Percentiles rank a stretch among this genome's conserved stretches.
Conservation (phyloP, 2,329 filamentous ascomycete genomes). For the Fusarium odoratissimum region DNA sequence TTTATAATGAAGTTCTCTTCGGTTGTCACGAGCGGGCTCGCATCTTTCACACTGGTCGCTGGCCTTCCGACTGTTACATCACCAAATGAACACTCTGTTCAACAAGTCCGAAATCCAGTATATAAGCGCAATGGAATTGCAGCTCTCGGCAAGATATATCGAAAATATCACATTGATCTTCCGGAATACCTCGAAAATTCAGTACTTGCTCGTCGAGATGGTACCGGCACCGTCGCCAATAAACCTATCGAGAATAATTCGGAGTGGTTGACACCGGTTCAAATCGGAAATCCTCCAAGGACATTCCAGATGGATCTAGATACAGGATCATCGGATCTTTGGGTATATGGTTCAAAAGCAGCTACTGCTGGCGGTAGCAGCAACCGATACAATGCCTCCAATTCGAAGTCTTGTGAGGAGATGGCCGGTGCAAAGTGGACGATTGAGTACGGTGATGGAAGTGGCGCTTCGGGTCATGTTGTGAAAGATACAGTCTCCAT, state of each 20-base stretch:
- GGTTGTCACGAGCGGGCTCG: constrained; percentile 26
- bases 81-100: constrained; percentile 38
- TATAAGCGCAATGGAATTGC: constrained; percentile 50
- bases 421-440: constrained; percentile 54
- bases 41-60: constrained; percentile 14
- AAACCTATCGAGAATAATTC: constrained; percentile 48
- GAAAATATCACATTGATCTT: constrained; percentile 51
- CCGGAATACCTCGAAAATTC: constrained; percentile 35
- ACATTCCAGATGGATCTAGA: constrained; percentile 58
- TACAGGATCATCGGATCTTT: constrained; percentile 60
- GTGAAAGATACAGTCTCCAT: constrained; percentile 57
- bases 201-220: constrained; percentile 43
- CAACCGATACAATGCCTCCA: constrained; percentile 51
- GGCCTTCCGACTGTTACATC: constrained; percentile 11
- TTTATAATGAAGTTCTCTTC: constrained; percentile 30
- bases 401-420: constrained; percentile 53
- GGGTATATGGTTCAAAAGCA: constrained; percentile 61
- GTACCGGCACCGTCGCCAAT: constrained; percentile 46
- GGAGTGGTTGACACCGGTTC: constrained; percentile 55
- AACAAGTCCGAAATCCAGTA: constrained; percentile 52
- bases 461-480: constrained; percentile 56
- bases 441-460: constrained; percentile 60
- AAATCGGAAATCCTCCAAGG: constrained; percentile 57
- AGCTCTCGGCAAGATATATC: constrained; percentile 50
- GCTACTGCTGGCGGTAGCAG: constrained; percentile 53